These are phyloP conservation scores for Tilletia caries DNA, from an alignment of 1,284 basidiomycete species.

Conservation along the genomic window DNA sequence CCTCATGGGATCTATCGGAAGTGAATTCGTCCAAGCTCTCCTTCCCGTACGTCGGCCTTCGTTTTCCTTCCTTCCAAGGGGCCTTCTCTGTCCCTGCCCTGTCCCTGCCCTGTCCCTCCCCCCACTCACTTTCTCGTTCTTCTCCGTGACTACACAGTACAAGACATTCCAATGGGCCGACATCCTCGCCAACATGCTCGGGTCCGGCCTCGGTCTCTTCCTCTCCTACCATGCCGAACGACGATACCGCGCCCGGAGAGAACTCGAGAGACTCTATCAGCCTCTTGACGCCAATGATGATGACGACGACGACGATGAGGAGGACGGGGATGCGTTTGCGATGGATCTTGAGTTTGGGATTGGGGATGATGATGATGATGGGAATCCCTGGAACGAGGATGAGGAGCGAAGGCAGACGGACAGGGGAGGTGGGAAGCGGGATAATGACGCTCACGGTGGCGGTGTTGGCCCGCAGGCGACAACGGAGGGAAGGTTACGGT, in stretches of 20 bases:
- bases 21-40: slow-evolving; percentile 76
- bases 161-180: slow-evolving; percentile 76
- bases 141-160: slow-evolving; percentile 54
- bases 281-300: slow-evolving; percentile 33
- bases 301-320: slow-evolving; percentile 32
- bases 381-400: slow-evolving; percentile 26
- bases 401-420: background rate
- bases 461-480: background rate
- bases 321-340: slow-evolving; percentile 25
- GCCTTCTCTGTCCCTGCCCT: background rate
- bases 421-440: background rate
- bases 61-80: background rate
- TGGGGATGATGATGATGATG: slow-evolving; percentile 29
- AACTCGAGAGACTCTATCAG: slow-evolving; percentile 39
- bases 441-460: background rate
- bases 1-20: slow-evolving; percentile 68
- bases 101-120: background rate
- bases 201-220: slow-evolving; percentile 70
- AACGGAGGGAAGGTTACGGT: background rate
- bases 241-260: slow-evolving; percentile 30
- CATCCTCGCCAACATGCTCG: slow-evolving; percentile 75
- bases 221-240: slow-evolving; percentile 36
- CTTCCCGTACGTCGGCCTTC: slow-evolving; percentile 61
- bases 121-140: background rate
- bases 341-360: slow-evolving; percentile 15